phyloP scores from a whole-genome alignment of 2,329 filamentous ascomycete genomes.

The Mycocentrospora acerina region DNA sequence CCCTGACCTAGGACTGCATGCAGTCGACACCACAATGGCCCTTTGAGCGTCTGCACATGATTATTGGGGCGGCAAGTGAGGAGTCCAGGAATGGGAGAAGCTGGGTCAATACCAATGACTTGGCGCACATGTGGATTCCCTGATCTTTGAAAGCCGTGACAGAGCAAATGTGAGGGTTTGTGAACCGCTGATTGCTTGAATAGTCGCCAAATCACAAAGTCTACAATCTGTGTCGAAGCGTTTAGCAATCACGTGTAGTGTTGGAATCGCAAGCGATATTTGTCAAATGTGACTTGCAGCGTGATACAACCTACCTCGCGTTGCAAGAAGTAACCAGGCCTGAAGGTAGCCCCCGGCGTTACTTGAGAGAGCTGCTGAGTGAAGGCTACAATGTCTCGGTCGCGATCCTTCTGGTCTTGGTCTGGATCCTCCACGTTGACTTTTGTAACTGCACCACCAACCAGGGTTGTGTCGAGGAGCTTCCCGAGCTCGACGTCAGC shows the following conservation, averaged over 20 bases:
- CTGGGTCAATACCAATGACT: conserved; percentile 33
- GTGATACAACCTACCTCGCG: conserved; percentile 44
- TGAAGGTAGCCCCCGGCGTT: conserved; percentile 29
- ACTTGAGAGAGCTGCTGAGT: conserved; percentile 47
- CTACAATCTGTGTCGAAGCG: conserved; percentile 44
- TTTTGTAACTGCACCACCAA: conserved; percentile 56
- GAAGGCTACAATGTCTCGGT: conserved; percentile 47
- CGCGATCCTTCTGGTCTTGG: conserved; percentile 40
- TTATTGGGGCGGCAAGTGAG: conserved; percentile 66
- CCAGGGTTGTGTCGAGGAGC: conserved; percentile 69
- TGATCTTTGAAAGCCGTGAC: conserved; percentile 73
- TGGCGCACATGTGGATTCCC: conserved; percentile 28
- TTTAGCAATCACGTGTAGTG: conserved; percentile 12
- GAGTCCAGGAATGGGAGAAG: conserved; percentile 65
- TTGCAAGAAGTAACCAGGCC: conserved; percentile 41
- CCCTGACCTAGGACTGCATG: conserved; percentile 72
- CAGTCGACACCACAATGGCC: conserved; percentile 72
- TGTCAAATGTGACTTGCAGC: neutral
- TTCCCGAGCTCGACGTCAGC: conserved; percentile 47
- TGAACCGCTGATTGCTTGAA: conserved; percentile 61
- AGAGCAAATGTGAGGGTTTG: conserved; percentile 73
- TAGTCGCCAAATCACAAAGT: conserved; percentile 67
- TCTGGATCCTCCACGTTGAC: conserved; percentile 31
- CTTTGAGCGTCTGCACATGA: conserved; percentile 68
- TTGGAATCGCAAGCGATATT: neutral